Evolutionary conservation across 768 basidiomycete species (phyloP).

Genomic region (Hericium rajendrae): DNA sequence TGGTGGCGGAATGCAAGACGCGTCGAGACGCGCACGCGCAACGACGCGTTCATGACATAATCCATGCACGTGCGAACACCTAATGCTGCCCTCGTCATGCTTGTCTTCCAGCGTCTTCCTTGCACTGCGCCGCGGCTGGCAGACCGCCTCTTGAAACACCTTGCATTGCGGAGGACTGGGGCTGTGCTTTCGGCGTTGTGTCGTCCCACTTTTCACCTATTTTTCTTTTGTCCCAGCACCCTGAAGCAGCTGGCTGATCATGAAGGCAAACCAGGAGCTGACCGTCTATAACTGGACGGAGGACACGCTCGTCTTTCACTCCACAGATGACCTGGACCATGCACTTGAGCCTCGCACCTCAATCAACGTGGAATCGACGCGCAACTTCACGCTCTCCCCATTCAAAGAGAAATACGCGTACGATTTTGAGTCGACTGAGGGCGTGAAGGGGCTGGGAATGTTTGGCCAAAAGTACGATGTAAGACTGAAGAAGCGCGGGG

Average conservation of each 20-base stretch:
- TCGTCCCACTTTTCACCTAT: too few species aligned
- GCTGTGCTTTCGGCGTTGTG: too few species aligned
- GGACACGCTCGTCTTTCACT: slow-evolving; percentile 17
- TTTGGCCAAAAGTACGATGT: not conserved
- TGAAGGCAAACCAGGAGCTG: slow-evolving; percentile 15
- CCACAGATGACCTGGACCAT: not conserved
- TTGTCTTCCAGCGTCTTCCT: not conserved
- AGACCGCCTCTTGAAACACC: too few species aligned
- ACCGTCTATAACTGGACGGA: slow-evolving; percentile 29
- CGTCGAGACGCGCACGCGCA: not conserved
- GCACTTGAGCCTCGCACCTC: not conserved
- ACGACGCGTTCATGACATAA: not conserved
- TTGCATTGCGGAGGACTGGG: too few species aligned
- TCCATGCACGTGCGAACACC: not conserved
- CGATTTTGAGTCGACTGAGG: not conserved
- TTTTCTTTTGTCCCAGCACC: too few species aligned
- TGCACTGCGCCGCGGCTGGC: not conserved
- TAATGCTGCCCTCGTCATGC: not conserved
- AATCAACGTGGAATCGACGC: slow-evolving; percentile 7
- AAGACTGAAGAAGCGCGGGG: not conserved
- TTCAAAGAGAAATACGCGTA: not conserved
- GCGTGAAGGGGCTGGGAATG: not conserved
- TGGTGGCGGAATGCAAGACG: not conserved
- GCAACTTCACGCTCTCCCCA: slow-evolving; percentile 1
- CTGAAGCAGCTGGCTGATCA: not conserved